Base-by-base conservation (phyloP, 805 yeast genomes). In the Torulaspora indica region DNA sequence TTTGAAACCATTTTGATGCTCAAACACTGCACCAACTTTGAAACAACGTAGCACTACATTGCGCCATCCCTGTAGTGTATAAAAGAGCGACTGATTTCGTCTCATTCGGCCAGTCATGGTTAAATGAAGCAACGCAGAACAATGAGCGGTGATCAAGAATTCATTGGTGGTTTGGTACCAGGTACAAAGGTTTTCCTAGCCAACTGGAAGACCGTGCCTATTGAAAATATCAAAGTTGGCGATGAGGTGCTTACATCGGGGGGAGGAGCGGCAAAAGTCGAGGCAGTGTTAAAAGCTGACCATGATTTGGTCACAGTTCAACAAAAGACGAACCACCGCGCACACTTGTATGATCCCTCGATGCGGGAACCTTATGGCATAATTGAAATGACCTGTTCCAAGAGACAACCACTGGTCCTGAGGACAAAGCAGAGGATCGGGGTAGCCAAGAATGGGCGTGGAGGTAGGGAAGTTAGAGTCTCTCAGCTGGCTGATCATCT, bases 191-290 rank as follows among this genome's bases (percentile, higher is more conserved):
- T 35, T 6, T 18, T 35, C 15, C 24, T 35, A 12, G 14, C 38
- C 17, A 35, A 27, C n/a, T 43, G 45, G 27, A 25, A 20, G 15
- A 4, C 20, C 15, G 8, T 27, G 4, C 32, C 36, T 4, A 29
- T 35, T 22, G 48, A 45, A 30, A 32, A 38, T 15, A 22, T 37
- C 37, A 36, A 42, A 23, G 32, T 37, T 14, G 42, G 46, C 8
- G 42, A 25, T 14, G 13, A 15, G 8, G 36, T 42, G 8, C 23
- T 42, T 27, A 14, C 35, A 7, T 5, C 20, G n/a, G 42, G 31
- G 4, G 42, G 46, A 20, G 8, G 25, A 8, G 18, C 28, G 27
- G 13, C 27, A 20, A 18, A 33, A 20, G 47, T 44, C 12, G 23
- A 14, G 14, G 32, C 29, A 6, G 36, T 32, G 14, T 13, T 28